Evolutionary conservation across 2,329 filamentous ascomycete species (phyloP), one percentile per base, ranked within the genome.

Genomic region (Rhynchosporium secalis): DNA sequence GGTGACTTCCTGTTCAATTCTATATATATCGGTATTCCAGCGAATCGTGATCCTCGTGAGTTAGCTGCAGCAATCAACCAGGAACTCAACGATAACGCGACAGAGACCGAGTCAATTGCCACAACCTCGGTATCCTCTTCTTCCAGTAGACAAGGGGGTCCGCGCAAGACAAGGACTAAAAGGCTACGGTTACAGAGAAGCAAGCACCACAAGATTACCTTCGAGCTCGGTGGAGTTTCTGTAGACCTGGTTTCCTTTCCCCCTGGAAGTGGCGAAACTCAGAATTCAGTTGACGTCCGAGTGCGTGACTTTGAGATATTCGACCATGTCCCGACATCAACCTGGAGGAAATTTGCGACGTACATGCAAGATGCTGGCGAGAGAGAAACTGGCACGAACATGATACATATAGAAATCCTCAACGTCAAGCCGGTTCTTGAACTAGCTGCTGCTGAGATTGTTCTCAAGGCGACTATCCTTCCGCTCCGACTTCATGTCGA

Each of bases 1-100:
- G 92, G 92, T 5, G 96, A 99, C 74, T 96, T 96, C 69, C 81
- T 99, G 15, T 99, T 99, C 82, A 98, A 99, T 74, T 99, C 95
- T 0, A 96, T 99, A 60, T 99, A 97, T 78, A 97, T 99, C 70
- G 92, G 91, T 13, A 90, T 99, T 20, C 90, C 94, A 0, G 84
- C 90, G 10, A 95, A 93, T 69, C 86, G 89, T 62, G 94, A 98
- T 69, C 92, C 92, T 4, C 85, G 85, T 58, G 91, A 96, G 36
- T 82, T 98, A 9, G 82, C 91, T 3, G 85, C 86, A 51, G 90
- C 90, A 45, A 96, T 99, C 76, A 96, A 97, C 72, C 86, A 89
- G 62, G 87, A 94, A 41, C 84, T 98, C 54, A 91, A 96, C 68
- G 94, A 98, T 71, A 83, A 89, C 61, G 85, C 83, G 3, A 96